Conservation (phyloP, 352 stramenopile species). For the Phytophthora nicotianae region DNA sequence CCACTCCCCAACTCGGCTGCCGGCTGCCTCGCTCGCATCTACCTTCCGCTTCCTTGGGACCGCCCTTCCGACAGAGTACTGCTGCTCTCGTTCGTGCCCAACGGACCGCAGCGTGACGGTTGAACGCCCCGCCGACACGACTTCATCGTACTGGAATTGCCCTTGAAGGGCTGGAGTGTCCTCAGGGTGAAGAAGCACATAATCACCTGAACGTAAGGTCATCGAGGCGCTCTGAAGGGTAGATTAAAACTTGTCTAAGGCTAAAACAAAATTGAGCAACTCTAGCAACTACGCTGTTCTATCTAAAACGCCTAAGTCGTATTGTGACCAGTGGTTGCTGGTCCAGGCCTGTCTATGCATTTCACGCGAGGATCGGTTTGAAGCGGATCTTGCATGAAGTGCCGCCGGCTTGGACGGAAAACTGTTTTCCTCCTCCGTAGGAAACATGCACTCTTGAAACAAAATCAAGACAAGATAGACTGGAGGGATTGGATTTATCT, state of each 20-base stretch:
- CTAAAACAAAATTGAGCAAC: background rate
- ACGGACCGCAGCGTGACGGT: background rate
- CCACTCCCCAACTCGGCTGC: background rate
- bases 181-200: background rate
- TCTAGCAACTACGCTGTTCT: background rate
- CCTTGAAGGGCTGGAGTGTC: background rate
- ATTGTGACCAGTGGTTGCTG: background rate
- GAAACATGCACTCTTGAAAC: background rate
- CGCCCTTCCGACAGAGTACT: background rate
- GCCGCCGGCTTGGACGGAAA: background rate
- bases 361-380: too few relatives aligned
- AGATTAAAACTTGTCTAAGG: background rate
- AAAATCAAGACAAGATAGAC: too few relatives aligned
- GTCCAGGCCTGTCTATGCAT: too few relatives aligned
- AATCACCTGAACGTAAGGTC: background rate
- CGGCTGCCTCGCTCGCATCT: background rate
- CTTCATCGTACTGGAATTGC: background rate
- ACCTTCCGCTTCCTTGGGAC: background rate
- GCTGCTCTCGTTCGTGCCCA: background rate
- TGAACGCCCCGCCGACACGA: background rate
- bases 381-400: background rate
- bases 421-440: background rate
- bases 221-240: background rate
- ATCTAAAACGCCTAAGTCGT: too few relatives aligned
- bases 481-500: too few relatives aligned